Base-by-base conservation (phyloP, 164 flowering plant genomes). In the Chimonanthus salicifolius region DNA sequence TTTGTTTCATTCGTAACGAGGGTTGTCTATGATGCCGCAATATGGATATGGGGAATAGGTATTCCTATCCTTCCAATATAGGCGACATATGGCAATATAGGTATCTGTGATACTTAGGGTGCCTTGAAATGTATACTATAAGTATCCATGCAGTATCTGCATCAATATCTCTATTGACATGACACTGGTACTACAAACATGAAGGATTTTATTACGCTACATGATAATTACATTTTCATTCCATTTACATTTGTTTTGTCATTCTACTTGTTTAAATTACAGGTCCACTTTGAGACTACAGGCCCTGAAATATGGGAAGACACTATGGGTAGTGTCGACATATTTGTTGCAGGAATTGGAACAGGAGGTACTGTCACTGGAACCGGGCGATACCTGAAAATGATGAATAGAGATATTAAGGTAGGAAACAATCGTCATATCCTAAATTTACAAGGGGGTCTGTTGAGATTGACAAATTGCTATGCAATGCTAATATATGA, bases 291-390 rank as follows among this genome's bases (percentile, higher is more conserved):
- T 77, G 92, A 92, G 72, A 89, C 92, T 64, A 90, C 94, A 11
- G 93, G 97, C 68, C 93, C 92, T 44, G 97, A 90, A 82, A 90
- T 92, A 82, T 92, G 97, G 97, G 92, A 90, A 82, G 94, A 92
- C 77, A 89, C 94, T 48, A 74, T 85, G 85, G 97, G 93, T 49
- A 84, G 74, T 68, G 83, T 89, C 70, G 92, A 89, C 84, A 84
- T 92, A 72, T 76, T 92, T 78, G 91, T 92, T 74, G 89, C 94
- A 7, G 89, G 82, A 74, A 88, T 92, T 75, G 97, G 97, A 63
- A 90, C 93, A 77, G 94, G 94, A 70, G 93, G 91, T 71, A 92
- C 97, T 6, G 73, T 92, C 64, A 90, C 93, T 0, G 97, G 93
- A 47, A 81, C 89, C 70, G 97, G 94, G 15, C 83, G 80, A 13